A percentile compares a stretch with the other conserved stretches of the same genome.
Evolutionary conservation across 768 basidiomycete genomes (phyloP).

Genomic region (Pluteus cervinus): DNA sequence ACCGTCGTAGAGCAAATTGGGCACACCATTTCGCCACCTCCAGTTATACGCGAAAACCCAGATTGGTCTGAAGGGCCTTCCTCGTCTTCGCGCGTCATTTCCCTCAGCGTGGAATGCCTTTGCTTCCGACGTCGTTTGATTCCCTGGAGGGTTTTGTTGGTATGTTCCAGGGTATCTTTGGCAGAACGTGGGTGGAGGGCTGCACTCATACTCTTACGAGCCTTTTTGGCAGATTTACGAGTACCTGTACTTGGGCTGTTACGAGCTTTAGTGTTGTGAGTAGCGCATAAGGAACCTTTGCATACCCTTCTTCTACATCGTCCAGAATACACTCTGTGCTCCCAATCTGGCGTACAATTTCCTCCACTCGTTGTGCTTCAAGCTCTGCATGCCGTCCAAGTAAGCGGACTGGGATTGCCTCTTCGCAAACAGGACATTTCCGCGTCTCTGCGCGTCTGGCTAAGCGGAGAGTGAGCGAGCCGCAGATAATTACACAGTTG

Average conservation of each 20-base stretch:
- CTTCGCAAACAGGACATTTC: slow-evolving; percentile 69
- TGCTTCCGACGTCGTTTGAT: slow-evolving; percentile 67
- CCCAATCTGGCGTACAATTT: slow-evolving; percentile 59
- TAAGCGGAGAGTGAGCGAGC: slow-evolving; percentile 23
- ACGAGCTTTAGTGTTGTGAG: neutral
- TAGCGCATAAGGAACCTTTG: slow-evolving; percentile 7
- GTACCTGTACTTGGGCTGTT: slow-evolving; percentile 30
- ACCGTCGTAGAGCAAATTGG: slow-evolving; percentile 61
- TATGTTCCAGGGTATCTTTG: slow-evolving; percentile 26
- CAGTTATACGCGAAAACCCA: slow-evolving; percentile 22
- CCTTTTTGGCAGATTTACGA: slow-evolving; percentile 32
- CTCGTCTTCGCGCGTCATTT: slow-evolving; percentile 60
- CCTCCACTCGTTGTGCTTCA: slow-evolving; percentile 64
- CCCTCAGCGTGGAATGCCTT: slow-evolving; percentile 60
- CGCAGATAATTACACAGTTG: too few relatives aligned
- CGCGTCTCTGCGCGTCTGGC: slow-evolving; percentile 72
- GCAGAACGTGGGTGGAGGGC: slow-evolving; percentile 10
- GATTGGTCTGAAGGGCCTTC: slow-evolving; percentile 26
- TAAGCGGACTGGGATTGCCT: slow-evolving; percentile 68
- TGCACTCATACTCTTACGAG: slow-evolving; percentile 31
- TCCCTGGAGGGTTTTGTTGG: slow-evolving; percentile 50
- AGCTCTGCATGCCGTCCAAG: slow-evolving; percentile 57
- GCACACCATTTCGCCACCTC: slow-evolving; percentile 46
- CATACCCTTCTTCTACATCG: slow-evolving; percentile 51
- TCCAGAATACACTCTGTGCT: slow-evolving; percentile 51